Conservation (phyloP, 345 rosid genomes). For the Isatis tinctoria region DNA sequence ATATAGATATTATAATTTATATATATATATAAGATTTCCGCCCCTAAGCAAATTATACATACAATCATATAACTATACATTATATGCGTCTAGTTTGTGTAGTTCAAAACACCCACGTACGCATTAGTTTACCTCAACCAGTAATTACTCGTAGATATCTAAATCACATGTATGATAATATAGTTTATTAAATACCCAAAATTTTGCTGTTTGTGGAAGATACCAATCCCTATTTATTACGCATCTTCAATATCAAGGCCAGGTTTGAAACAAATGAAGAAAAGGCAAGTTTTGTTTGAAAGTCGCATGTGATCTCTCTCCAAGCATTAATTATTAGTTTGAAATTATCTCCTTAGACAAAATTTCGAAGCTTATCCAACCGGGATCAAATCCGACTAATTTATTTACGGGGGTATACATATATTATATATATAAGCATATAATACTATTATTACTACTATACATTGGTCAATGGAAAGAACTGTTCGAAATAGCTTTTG, state of each 20-base stretch:
- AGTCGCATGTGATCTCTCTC: constrained; percentile 18
- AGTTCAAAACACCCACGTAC: no score
- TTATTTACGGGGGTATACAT: not conserved
- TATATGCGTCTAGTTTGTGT: not conserved
- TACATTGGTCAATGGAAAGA: constrained; percentile 1
- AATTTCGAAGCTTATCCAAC: not conserved
- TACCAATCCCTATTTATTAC: not conserved
- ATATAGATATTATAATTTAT: not conserved
- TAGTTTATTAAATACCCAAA: not conserved
- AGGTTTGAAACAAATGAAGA: not conserved
- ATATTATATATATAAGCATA: not conserved
- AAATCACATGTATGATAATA: not conserved
- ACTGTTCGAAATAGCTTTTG: no score
- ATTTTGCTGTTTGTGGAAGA: not conserved
- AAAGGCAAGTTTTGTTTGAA: not conserved
- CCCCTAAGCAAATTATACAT: no score
- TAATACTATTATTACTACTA: not conserved
- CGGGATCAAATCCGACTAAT: not conserved
- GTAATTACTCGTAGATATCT: not conserved
- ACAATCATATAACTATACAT: not conserved
- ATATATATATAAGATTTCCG: not conserved
- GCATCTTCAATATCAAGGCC: not conserved
- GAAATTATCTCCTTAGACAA: not conserved
- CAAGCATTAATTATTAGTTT: constrained; percentile 16
- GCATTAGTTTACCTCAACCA: no score